Base-by-base conservation (phyloP, 441 rosid species). In the Cnidoscolus chayamansa region DNA sequence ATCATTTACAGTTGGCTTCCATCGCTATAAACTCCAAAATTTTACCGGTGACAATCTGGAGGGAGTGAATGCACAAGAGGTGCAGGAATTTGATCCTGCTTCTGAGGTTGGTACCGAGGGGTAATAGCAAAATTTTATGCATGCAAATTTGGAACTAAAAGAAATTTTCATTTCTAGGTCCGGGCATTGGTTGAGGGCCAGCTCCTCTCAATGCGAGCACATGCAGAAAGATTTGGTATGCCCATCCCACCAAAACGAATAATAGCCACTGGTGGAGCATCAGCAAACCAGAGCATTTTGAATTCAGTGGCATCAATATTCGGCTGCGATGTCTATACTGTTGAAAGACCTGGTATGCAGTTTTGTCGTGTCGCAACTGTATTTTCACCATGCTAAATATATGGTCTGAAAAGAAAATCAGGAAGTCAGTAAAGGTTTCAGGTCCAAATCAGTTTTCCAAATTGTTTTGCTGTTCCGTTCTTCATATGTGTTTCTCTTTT, bases 231-330 rank as follows among this genome's bases (percentile, higher is more conserved):
- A 76, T 92, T 86, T 59, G 95, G 97, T 50, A 84, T 94, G 97
- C 94, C 95, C 53, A 80, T 87, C 70, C 94, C 96, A 76, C 95
- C 97, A 2, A 85, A 76, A 70, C 83, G 98, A 69, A 88, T 94
- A 68, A 89, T 89, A 66, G 97, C 98, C 35, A 88, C 95, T 0
- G 95, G 97, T 35, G 97, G 97, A 81, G 97, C 97, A 73, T 92
- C 97, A 6, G 83, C 93, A 63, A 90, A 92, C 51, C 78, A 83
- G 13, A 83, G 80, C 73, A 88, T 94, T 65, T 89, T 94, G 66
- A 81, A 75, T 73, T 78, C 80, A 10, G 66, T 89, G 35, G 89
- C 97, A 32, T 82, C 95, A 19, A 85, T 94, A 64, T 90, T 89
- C 40, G 97, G 97, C 76, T 87, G 89, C 56, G 97, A 89, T 77